Conservation (phyloP, 2,329 filamentous ascomycete genomes). For the Hymenotorrendiella dingleyae region DNA sequence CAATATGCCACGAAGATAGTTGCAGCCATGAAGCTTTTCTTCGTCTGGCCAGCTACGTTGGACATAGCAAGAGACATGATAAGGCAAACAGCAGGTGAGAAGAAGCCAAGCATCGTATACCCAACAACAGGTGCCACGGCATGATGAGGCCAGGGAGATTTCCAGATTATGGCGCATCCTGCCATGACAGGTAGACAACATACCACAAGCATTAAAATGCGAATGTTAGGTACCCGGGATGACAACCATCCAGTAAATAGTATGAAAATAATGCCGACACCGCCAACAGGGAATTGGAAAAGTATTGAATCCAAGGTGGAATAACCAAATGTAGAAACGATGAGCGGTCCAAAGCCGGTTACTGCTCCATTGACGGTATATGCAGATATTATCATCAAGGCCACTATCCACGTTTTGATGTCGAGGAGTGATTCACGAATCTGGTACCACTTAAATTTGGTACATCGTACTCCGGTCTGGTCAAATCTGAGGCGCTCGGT, state of each 20-base stretch:
- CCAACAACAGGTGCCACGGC: constrained; percentile 62
- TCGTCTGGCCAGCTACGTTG: constrained; percentile 71
- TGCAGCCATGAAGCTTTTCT: constrained; percentile 71
- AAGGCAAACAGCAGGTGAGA: constrained; percentile 63
- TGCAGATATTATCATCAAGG: constrained; percentile 63
- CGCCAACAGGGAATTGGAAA: constrained; percentile 70
- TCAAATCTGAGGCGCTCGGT: constrained; percentile 57
- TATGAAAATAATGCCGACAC: constrained; percentile 60
- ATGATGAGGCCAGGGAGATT: constrained; percentile 55
- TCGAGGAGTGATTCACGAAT: constrained; percentile 53
- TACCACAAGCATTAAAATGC: constrained; percentile 57
- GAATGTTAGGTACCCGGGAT: constrained; percentile 53
- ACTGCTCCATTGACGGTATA: constrained; percentile 70
- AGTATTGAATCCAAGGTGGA: constrained; percentile 59
- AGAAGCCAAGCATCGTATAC: constrained; percentile 68
- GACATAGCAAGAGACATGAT: constrained; percentile 52
- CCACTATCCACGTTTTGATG: constrained; percentile 57
- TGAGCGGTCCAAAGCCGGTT: constrained; percentile 64
- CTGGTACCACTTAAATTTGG: constrained; percentile 53
- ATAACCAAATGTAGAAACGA: constrained; percentile 67
- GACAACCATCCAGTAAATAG: constrained; percentile 60
- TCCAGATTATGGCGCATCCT: constrained; percentile 72
- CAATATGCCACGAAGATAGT: constrained; percentile 72
- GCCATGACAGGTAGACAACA: constrained; percentile 70
- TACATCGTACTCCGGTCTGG: constrained; percentile 58